Conservation (phyloP, 2,329 filamentous ascomycete species). For the Alternaria atra region DNA sequence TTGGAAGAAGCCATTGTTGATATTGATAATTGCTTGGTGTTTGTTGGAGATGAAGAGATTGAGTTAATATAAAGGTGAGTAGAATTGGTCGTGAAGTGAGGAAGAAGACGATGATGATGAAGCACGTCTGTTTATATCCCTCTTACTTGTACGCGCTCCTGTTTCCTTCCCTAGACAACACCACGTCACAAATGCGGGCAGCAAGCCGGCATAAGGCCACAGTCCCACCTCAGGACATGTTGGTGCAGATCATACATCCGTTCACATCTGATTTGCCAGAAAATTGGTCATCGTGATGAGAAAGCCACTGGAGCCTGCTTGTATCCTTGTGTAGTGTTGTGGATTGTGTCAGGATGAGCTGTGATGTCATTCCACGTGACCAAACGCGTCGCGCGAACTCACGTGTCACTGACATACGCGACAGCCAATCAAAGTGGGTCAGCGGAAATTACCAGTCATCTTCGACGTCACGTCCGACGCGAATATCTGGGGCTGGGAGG, state of each 20-base stretch:
- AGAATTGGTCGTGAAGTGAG: background rate
- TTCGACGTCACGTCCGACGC: slow-evolving; percentile 24
- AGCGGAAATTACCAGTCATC: slow-evolving; percentile 10
- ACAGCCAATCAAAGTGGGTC: slow-evolving; percentile 24
- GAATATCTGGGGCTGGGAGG: slow-evolving; percentile 22
- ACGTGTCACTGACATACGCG: slow-evolving; percentile 7
- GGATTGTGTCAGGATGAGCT: slow-evolving; percentile 1
- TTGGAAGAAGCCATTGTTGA: slow-evolving; percentile 53
- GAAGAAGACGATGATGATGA: background rate
- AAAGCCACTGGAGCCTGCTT: slow-evolving; percentile 25
- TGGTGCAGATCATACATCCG: slow-evolving; percentile 16
- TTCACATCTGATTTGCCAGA: slow-evolving; percentile 14
- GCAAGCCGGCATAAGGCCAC: background rate
- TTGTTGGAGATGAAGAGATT: slow-evolving; percentile 7
- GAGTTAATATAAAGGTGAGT: background rate
- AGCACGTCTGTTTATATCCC: slow-evolving; percentile 19
- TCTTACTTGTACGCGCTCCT: slow-evolving; percentile 17
- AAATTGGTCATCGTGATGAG: slow-evolving; percentile 2
- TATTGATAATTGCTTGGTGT: slow-evolving; percentile 13
- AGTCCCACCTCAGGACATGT: slow-evolving; percentile 8
- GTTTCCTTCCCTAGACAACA: slow-evolving; percentile 25
- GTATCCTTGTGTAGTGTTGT: slow-evolving; percentile 15
- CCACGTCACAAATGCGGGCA: slow-evolving; percentile 29
- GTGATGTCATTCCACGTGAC: slow-evolving; percentile 33
- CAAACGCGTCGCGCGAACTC: slow-evolving; percentile 23